A percentile compares a stretch with the other conserved stretches of the same genome.
Evolutionary conservation across 208 protist species (phyloP).

Genomic region (Wallacemonas sp.): DNA sequence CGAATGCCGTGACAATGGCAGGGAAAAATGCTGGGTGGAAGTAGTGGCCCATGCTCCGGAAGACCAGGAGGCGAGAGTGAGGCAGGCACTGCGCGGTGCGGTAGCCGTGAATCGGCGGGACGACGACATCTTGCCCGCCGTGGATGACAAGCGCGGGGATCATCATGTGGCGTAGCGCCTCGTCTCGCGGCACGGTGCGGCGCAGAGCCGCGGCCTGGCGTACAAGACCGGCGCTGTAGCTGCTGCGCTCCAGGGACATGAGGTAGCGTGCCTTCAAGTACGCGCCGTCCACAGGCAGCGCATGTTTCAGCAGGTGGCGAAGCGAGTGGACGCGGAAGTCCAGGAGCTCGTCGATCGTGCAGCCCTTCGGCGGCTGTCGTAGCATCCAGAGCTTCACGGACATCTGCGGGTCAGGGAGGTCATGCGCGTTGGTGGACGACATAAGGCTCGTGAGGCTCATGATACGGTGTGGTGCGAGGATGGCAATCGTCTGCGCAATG

Average conservation of each 20-base stretch:
- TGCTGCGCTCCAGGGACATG: constrained; percentile 53
- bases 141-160: constrained; percentile 73
- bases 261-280: constrained; percentile 64
- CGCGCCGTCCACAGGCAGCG: constrained; percentile 48
- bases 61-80: constrained; percentile 48
- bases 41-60: constrained; percentile 84
- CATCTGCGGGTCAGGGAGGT: constrained; percentile 63
- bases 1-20: constrained; percentile 37
- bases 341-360: constrained; percentile 63
- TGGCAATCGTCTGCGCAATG: constrained; percentile 60
- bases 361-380: constrained; percentile 49
- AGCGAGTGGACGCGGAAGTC: constrained; percentile 62
- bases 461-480: constrained; percentile 55
- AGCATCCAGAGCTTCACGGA: constrained; percentile 82
- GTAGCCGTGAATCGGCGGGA: constrained; percentile 67
- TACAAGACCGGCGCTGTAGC: constrained; percentile 56
- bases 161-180: constrained; percentile 27
- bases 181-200: constrained; percentile 45
- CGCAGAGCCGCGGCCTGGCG: constrained; percentile 70
- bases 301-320: constrained; percentile 37
- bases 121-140: constrained; percentile 68
- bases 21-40: constrained; percentile 76
- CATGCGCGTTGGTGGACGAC: constrained; percentile 72
- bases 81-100: constrained; percentile 65
- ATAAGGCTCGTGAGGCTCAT: constrained; percentile 70